These are phyloP conservation scores for Ophiocordyceps australis DNA, from an alignment of 2,329 filamentous ascomycete species.

Conservation along the genomic window DNA sequence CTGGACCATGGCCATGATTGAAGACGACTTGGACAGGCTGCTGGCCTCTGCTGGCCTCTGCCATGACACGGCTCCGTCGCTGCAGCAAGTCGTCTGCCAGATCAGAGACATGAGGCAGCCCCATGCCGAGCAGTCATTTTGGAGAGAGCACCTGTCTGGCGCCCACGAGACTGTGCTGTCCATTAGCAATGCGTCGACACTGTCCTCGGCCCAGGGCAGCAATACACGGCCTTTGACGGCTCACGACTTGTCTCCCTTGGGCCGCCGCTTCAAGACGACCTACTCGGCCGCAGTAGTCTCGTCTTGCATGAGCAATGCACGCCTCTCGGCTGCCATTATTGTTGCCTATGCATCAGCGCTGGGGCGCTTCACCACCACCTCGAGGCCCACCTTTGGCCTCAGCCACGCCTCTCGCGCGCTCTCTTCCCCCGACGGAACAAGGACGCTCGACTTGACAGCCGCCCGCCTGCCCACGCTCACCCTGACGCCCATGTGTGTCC, in stretches of 20 bases:
- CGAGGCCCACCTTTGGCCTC: constrained; percentile 2
- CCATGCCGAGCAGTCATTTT: constrained; percentile 1
- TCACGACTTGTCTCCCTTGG: not conserved
- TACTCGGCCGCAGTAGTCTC: constrained; percentile 1
- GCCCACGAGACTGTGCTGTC: constrained; percentile 1
- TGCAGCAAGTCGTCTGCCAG: not conserved
- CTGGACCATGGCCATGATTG: constrained; percentile 9
- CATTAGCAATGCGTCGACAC: not conserved
- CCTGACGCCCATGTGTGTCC: constrained; percentile 1
- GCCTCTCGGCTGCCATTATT: constrained; percentile 2
- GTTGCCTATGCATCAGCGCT: constrained; percentile 2
- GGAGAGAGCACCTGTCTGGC: not conserved
- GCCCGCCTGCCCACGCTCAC: constrained; percentile 2
- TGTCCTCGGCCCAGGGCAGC: no score
- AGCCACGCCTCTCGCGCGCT: constrained; percentile 3
- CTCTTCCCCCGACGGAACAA: constrained; percentile 1
- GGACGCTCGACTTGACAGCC: constrained; percentile 2
- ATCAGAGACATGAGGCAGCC: not conserved
- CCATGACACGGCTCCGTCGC: not conserved
- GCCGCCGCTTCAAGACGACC: constrained; percentile 2
- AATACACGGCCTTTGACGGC: no score
- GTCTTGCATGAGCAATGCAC: constrained; percentile 1
- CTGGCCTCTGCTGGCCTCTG: not conserved
- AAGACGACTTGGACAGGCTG: constrained; percentile 4
- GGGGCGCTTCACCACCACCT: constrained; percentile 1